phyloP scores from a whole-genome alignment of 2,329 filamentous ascomycete species.

The Clonostachys solani region DNA sequence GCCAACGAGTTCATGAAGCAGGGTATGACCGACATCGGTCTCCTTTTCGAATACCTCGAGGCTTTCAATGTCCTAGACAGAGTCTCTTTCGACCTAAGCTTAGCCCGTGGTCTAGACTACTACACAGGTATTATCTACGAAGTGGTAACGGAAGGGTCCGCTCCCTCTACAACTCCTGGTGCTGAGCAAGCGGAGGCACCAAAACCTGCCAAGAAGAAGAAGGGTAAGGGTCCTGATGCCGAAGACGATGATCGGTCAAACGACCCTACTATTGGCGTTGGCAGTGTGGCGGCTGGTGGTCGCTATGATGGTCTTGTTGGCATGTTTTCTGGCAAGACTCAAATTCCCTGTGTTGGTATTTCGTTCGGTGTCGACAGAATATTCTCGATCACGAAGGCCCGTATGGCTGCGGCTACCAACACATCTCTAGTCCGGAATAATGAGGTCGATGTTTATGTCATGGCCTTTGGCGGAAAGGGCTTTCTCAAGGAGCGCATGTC shows the following conservation, averaged over 20 bases:
- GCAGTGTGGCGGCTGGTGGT: constrained; percentile 83
- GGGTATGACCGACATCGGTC: constrained; percentile 75
- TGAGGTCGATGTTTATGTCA: constrained; percentile 87
- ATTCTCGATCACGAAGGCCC: constrained; percentile 84
- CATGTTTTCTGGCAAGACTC: constrained; percentile 83
- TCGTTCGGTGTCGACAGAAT: constrained; percentile 96
- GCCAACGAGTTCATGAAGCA: constrained; percentile 73
- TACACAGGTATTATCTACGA: constrained; percentile 91
- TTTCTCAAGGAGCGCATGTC: constrained; percentile 83
- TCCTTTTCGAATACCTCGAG: constrained; percentile 79
- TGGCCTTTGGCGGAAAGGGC: constrained; percentile 88
- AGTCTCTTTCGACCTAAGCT: constrained; percentile 83
- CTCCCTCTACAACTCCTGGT: constrained; percentile 38
- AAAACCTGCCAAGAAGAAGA: constrained; percentile 41
- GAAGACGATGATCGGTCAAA: constrained; percentile 65
- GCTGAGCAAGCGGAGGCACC: constrained; percentile 24
- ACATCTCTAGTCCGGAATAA: constrained; percentile 61
- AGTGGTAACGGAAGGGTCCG: constrained; percentile 77
- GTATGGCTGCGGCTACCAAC: constrained; percentile 58
- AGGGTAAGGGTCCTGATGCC: constrained; percentile 37
- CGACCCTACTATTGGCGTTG: constrained; percentile 78
- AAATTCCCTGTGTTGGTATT: constrained; percentile 64
- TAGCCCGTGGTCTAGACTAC: constrained; percentile 89
- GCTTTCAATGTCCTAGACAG: constrained; percentile 68
- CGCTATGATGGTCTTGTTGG: constrained; percentile 91